Conservation (phyloP, 768 basidiomycete species). For the Kwoniella botswanensis region DNA sequence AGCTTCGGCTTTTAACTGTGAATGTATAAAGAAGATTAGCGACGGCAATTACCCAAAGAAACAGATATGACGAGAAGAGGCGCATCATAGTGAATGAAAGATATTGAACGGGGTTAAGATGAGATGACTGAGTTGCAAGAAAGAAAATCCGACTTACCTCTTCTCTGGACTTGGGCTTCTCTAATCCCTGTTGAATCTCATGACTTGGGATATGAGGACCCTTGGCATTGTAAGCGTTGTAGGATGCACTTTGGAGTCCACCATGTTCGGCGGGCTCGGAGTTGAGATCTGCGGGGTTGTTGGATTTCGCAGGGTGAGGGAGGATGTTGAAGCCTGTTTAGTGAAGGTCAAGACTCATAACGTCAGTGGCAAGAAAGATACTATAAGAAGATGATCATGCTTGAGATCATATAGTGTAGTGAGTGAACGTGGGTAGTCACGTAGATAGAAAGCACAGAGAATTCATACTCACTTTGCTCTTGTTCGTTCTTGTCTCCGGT, state of each 20-base stretch:
- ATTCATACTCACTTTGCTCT: slow-evolving; percentile 19
- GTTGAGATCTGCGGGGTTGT: slow-evolving; percentile 55
- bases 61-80: too few relatives aligned
- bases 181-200: slow-evolving; percentile 49
- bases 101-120: background rate
- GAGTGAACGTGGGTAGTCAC: too few relatives aligned
- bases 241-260: slow-evolving; percentile 48
- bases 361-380: slow-evolving; percentile 6
- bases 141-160: slow-evolving; percentile 47
- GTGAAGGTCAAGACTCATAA: background rate
- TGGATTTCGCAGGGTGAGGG: slow-evolving; percentile 58
- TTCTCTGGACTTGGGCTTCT: slow-evolving; percentile 56
- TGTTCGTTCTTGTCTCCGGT: slow-evolving; percentile 25
- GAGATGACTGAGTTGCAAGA: background rate
- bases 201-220: slow-evolving; percentile 49
- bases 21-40: background rate
- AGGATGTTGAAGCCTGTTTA: slow-evolving; percentile 54
- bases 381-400: background rate
- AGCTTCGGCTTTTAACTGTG: slow-evolving; percentile 50
- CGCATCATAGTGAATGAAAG: background rate
- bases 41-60: background rate
- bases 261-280: slow-evolving; percentile 49
- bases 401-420: too few relatives aligned
- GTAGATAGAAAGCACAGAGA: background rate
- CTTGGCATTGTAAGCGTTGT: slow-evolving; percentile 54